phyloP scores from a whole-genome alignment of 139 green algal species.

The Diplosphaera chodatii region DNA sequence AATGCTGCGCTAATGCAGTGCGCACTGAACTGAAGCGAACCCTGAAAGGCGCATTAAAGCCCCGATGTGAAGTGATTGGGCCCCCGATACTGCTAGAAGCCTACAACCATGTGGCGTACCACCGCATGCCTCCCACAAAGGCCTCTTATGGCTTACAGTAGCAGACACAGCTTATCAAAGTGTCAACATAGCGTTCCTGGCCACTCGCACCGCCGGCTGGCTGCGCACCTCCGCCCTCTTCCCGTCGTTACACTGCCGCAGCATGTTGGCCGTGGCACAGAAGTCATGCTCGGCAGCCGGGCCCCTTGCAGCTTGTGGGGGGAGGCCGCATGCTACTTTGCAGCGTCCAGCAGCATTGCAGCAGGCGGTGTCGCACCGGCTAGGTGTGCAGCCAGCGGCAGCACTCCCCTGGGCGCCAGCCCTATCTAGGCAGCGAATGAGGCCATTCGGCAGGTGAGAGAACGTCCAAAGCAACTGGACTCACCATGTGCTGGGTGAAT shows the following conservation, averaged over 20 bases:
- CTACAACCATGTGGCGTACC: too few relatives aligned
- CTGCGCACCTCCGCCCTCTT: background rate
- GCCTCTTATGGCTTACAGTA: background rate
- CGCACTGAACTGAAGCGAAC: too few relatives aligned
- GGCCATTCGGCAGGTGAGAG: background rate
- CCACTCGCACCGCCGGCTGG: background rate
- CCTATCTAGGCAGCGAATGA: background rate
- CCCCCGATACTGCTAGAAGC: too few relatives aligned
- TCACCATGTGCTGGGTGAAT: too few relatives aligned
- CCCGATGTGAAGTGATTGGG: too few relatives aligned
- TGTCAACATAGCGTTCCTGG: background rate
- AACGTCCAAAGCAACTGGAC: too few relatives aligned
- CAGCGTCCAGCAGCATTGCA: background rate
- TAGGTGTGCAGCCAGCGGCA: background rate
- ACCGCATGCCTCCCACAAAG: background rate
- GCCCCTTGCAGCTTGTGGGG: background rate
- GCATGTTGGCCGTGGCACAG: background rate
- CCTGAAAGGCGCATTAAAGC: too few relatives aligned
- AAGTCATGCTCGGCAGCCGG: background rate
- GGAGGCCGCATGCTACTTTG: background rate
- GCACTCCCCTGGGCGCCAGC: too few relatives aligned
- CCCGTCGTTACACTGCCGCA: background rate
- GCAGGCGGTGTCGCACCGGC: background rate
- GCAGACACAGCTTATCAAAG: too few relatives aligned
- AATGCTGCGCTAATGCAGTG: too few relatives aligned